Evolutionary conservation across 306 rosid genomes (phyloP).

Genomic region (Cicer pinnatifidum): DNA sequence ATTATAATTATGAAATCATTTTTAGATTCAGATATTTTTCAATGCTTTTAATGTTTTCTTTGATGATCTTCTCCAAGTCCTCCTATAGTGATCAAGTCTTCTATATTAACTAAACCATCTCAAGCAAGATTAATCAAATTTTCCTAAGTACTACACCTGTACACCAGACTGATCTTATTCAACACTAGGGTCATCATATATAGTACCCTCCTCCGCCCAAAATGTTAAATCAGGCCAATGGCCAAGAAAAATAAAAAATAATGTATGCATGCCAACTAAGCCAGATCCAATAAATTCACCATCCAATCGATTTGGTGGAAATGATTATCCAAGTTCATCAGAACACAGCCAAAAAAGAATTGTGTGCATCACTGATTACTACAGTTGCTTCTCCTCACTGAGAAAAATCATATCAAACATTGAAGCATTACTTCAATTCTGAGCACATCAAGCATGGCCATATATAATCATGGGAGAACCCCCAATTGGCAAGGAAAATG

Average conservation of each 20-base stretch:
- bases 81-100: neutral
- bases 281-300: constrained; percentile 28
- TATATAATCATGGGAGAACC: constrained; percentile 41
- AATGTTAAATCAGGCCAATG: constrained; percentile 2
- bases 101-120: neutral
- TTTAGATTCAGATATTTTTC: neutral
- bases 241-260: neutral
- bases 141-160: constrained; percentile 19
- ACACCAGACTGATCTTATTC: neutral
- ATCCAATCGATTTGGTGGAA: neutral
- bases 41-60: neutral
- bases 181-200: constrained; percentile 11
- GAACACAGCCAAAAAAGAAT: constrained; percentile 23
- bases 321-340: constrained; percentile 12
- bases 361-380: constrained; percentile 29
- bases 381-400: neutral
- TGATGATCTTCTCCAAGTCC: constrained; percentile 1
- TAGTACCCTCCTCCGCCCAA: neutral
- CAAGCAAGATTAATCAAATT: constrained; percentile 9
- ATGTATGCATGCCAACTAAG: neutral
- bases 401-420: constrained; percentile 14
- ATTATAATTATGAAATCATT: neutral
- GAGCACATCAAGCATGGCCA: constrained; percentile 33
- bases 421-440: constrained; percentile 32
- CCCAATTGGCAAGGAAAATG: constrained; percentile 27